phyloP scores from a whole-genome alignment of 805 yeast species.

The Maudiozyma serrabonitensis region DNA sequence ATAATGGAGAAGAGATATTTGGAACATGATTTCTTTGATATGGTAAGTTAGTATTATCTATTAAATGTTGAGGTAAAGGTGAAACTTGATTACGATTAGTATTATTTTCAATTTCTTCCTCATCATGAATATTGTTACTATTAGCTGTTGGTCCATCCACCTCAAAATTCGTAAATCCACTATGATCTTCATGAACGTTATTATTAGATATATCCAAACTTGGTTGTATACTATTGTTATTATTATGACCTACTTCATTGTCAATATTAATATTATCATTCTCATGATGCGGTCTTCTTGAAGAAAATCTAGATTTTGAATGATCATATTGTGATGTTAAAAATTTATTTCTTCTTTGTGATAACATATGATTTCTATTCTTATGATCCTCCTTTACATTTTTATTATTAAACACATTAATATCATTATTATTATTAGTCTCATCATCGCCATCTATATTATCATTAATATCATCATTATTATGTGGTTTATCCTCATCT shows the following conservation, averaged over 20 bases:
- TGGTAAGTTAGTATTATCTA: not conserved
- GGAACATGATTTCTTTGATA: constrained; percentile 6
- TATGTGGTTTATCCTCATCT: constrained; percentile 47
- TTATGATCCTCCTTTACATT: constrained; percentile 3
- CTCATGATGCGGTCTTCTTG: constrained; percentile 6
- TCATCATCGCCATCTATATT: constrained; percentile 1
- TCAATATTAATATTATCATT: not conserved
- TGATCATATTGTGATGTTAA: constrained; percentile 27
- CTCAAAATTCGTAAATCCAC: constrained; percentile 11
- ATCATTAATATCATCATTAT: constrained; percentile 6
- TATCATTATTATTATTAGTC: constrained; percentile 1
- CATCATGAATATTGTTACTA: not conserved
- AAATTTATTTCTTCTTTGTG: constrained; percentile 23
- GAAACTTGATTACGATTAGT: no score
- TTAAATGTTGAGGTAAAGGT: not conserved
- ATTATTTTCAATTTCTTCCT: not conserved
- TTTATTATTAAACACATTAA: constrained; percentile 1
- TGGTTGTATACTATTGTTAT: not conserved
- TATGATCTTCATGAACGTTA: constrained; percentile 3
- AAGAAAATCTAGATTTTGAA: constrained; percentile 23
- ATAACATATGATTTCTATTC: constrained; percentile 17
- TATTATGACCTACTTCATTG: not conserved
- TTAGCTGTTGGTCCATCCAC: not conserved
- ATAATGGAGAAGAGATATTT: constrained; percentile 9
- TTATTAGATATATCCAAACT: not conserved